Evolutionary conservation across 768 basidiomycete genomes (phyloP), one percentile per base, ranked within the genome.

Genomic region (Crassisporium funariophilum): DNA sequence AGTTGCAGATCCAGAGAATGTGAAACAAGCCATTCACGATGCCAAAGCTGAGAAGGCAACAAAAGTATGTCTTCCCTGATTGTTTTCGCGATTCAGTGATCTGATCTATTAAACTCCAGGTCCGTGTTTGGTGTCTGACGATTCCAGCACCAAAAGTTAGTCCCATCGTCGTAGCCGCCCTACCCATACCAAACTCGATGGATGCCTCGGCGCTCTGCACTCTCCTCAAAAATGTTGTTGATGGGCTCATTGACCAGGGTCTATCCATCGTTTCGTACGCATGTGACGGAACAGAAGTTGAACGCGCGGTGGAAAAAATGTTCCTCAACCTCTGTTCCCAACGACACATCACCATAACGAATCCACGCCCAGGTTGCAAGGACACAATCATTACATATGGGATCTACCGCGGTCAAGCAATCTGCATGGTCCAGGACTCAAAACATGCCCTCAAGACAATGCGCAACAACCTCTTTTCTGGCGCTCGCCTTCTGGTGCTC

Each of bases 381-480:
- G 33, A 54, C 15, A 48, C 49, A 10, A 27, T n/a, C 0, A 39
- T 61, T 13, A 19, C 17, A 2, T 44, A 60, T 19, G 33, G 47
- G 0, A 4, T 60, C 5, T 55, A 54, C 29, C 19, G 47, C 4
- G 53, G 56, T 7, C 55, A 60, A 3, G 52, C 57, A 0, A 39
- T 67, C 13, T 55, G 56, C 9, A 64, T 63, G 27, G 48, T 66
- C n/a, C 71, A 72, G 46, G 70, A 72, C 39, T 60, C 66, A 3
- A 70, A 70, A 23, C 72, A 73, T 43, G 56, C 40, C 0, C 48
- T 62, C 13, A 74, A 73, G 42, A 74, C 68, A 0, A 42, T 52
- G 4, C 55, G 64, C 5, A 73, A 73, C 47, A 66, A 73, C 23
- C 25, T 69, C 0, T 67, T 62, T 45, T 60, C 64, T 0, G 69